phyloP scores from a whole-genome alignment of 2,329 filamentous ascomycete genomes.

The Paramyrothecium sp. region DNA sequence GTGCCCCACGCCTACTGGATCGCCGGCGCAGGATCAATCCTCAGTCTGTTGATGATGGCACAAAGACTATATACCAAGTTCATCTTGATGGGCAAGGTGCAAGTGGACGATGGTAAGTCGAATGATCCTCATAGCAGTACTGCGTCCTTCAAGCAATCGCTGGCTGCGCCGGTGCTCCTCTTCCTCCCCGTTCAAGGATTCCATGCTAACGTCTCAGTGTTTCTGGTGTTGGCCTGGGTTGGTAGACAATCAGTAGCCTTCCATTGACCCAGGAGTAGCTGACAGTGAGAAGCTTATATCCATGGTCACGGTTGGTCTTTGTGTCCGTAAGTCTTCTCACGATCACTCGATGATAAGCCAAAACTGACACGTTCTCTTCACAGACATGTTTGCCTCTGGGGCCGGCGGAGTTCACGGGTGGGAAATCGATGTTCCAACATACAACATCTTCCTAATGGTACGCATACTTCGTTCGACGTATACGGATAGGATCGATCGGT shows the following conservation, averaged over 20 bases:
- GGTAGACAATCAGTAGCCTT: background rate
- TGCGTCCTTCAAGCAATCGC: background rate
- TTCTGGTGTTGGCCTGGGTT: conserved; percentile 15
- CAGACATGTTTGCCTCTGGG: conserved; percentile 24
- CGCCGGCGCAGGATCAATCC: conserved; percentile 12
- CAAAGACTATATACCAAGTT: conserved; percentile 24
- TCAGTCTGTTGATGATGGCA: conserved; percentile 18
- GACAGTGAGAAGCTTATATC: background rate
- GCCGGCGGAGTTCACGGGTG: conserved; percentile 26
- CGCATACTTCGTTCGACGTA: background rate
- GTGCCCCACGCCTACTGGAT: conserved; percentile 19
- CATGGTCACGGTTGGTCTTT: conserved; percentile 15
- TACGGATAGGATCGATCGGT: background rate
- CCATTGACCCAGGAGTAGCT: conserved; percentile 3
- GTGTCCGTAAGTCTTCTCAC: conserved; percentile 8
- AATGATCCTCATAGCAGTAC: no score
- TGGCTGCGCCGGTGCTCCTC: background rate
- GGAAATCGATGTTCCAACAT: conserved; percentile 25
- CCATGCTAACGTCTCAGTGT: conserved; percentile 6
- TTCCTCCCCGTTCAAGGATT: background rate
- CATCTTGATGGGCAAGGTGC: conserved; percentile 15
- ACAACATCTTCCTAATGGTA: conserved; percentile 22
- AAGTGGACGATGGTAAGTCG: conserved; percentile 24
- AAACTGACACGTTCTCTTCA: background rate
- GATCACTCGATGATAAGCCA: background rate